A percentile compares a stretch with the other conserved stretches of the same genome.
Conservation (phyloP, 1,139 yeast species). For the Wickerhamomyces sp. region DNA sequence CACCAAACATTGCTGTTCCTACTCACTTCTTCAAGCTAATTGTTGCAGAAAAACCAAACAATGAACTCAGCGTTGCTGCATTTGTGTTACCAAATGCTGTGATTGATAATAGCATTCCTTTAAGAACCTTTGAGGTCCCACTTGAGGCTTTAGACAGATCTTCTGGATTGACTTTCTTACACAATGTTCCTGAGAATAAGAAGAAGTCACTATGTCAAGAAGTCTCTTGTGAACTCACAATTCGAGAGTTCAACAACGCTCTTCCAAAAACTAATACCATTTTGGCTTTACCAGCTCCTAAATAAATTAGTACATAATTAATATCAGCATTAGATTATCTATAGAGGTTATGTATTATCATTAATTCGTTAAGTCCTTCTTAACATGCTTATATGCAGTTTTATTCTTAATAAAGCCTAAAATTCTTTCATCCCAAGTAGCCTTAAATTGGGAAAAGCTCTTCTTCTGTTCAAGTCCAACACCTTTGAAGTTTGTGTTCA, state of each 20-base stretch:
- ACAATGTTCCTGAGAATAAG: conserved; percentile 56
- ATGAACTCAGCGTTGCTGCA: conserved; percentile 74
- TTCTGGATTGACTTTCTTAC: conserved; percentile 77
- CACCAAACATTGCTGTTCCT: conserved; percentile 95
- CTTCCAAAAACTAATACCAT: conserved; percentile 28
- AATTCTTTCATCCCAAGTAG: background rate
- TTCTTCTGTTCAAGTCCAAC: conserved; percentile 1
- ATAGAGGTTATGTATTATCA: too few species aligned
- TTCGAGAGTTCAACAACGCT: conserved; percentile 71
- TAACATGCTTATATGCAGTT: background rate
- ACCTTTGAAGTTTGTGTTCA: background rate
- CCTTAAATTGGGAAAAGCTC: background rate
- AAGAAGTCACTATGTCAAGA: conserved; percentile 74
- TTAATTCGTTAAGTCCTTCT: background rate
- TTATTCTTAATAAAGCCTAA: conserved; percentile 2
- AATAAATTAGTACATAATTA: conserved; percentile 8
- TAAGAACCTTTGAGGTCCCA: conserved; percentile 80
- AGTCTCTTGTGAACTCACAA: conserved; percentile 71
- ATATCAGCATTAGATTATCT: too few species aligned
- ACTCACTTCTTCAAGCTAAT: conserved; percentile 92
- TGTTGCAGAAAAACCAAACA: conserved; percentile 67
- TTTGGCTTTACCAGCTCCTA: conserved; percentile 35
- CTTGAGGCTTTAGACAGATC: conserved; percentile 83
- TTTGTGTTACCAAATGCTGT: conserved; percentile 86
- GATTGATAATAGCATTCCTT: conserved; percentile 66